Base-by-base conservation (phyloP, 352 stramenopile species). In the Phytopythium vexans region DNA sequence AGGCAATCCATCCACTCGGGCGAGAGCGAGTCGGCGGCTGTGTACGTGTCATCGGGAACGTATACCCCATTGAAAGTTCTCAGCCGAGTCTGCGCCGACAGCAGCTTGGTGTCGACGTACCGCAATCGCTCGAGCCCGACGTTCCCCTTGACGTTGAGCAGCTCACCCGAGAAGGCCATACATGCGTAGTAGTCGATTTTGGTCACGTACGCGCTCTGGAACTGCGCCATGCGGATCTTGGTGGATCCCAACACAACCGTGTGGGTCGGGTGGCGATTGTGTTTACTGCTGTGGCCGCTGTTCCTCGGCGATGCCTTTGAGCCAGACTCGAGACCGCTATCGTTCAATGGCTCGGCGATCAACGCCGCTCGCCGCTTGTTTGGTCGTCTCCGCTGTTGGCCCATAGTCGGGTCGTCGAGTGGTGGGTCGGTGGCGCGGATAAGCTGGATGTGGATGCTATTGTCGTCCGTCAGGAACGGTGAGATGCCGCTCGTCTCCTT, bases 1-100 rank as follows among this genome's bases (percentile, higher is more conserved):
- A 93, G 72, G n/a, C 70, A 86, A 41, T 94, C 82, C 75, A 92
- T 94, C 83, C 83, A 94, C 36, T 94, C 83, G 2, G 72, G 67
- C 9, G 81, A 79, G 12, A 94, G 62, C 3, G 81, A 65, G 49
- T 94, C 83, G 9, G 60, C 72, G 7, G 75, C 80, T 27, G 70
- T 70, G 42, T 85, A 94, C 10, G 66, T 77, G 12, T 77, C 75
- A 33, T 92, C 83, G 0, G 83, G 81, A 11, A 94, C 65, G 35
- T 83, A 90, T 1, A 94, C 72, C 2, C 83, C 81, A 21, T 87
- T 86, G 54, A 78, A 88, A 21, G 68, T 56, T 6, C 79, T 75
- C 32, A 94, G 40, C 10, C 72, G 77, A 60, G 89, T 72, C 31
- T 86, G 77, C 1, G 79, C 64, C 3, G 61, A 84, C 10, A 94